Conservation (phyloP, 441 rosid genomes). For the Aleurites moluccanus region DNA sequence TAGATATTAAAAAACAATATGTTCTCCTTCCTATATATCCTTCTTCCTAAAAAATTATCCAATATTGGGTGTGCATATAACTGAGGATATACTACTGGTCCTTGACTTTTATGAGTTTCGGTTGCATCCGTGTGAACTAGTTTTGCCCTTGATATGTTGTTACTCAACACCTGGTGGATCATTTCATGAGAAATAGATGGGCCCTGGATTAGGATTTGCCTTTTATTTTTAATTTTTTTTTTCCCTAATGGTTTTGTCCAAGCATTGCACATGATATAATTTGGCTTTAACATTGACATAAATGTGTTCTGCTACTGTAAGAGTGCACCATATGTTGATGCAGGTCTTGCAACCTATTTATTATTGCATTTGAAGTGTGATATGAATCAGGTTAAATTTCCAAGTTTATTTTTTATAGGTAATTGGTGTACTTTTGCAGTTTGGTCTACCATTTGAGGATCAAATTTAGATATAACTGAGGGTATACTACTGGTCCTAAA, state of each 20-base stretch:
- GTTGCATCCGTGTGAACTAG: background rate
- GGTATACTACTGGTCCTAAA: background rate
- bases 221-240: background rate
- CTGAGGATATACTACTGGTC: background rate
- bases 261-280: background rate
- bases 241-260: background rate
- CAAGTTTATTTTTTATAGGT: background rate
- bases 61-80: background rate
- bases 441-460: too few relatives aligned
- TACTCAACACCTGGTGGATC: background rate
- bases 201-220: background rate
- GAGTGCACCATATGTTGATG: background rate
- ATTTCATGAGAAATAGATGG: background rate
- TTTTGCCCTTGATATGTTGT: background rate
- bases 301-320: background rate
- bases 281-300: background rate
- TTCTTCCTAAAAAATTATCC: too few relatives aligned
- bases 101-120: background rate
- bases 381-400: background rate
- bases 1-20: constrained; percentile 7
- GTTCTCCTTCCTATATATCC: background rate
- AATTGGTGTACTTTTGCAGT: background rate
- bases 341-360: background rate
- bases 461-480: background rate
- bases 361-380: background rate